A percentile compares a stretch with the other conserved stretches of the same genome.
phyloP scores from a whole-genome alignment of 2,329 filamentous ascomycete genomes.

The Aaosphaeria pasadenensis region DNA sequence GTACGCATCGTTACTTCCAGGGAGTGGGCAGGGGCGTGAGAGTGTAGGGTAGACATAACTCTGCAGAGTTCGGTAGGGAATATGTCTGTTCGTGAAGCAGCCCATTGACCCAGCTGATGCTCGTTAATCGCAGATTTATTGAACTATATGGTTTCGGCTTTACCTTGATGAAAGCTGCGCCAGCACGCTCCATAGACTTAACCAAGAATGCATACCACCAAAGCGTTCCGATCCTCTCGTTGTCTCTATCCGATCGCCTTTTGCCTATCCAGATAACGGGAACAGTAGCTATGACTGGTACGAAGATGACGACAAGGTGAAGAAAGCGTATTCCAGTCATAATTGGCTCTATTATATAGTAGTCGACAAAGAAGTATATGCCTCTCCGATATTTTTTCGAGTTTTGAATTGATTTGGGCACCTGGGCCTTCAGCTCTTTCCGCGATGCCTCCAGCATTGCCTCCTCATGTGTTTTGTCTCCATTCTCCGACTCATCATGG shows the following conservation, averaged over 20 bases:
- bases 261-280: constrained; percentile 78
- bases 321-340: constrained; percentile 86
- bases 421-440: constrained; percentile 69
- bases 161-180: constrained; percentile 96
- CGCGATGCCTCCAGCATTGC: constrained; percentile 84
- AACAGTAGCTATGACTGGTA: constrained; percentile 79
- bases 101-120: constrained; percentile 87
- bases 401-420: constrained; percentile 61
- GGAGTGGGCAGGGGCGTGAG: constrained; percentile 89
- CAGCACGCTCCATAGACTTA: constrained; percentile 83
- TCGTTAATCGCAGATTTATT: constrained; percentile 9
- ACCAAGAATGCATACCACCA: constrained; percentile 96
- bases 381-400: constrained; percentile 57
- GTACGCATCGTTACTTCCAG: constrained; percentile 75
- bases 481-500: constrained; percentile 45
- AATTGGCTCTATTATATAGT: constrained; percentile 75
- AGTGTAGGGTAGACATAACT: constrained; percentile 92
- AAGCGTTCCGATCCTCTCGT: constrained; percentile 76
- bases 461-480: constrained; percentile 68
- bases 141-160: not conserved
- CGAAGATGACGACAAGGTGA: constrained; percentile 82
- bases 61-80: constrained; percentile 90
- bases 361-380: constrained; percentile 65
- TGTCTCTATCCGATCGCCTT: constrained; percentile 60
- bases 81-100: constrained; percentile 91